Conservation (phyloP, 2,329 filamentous ascomycete species). For the Colletotrichum navitas region DNA sequence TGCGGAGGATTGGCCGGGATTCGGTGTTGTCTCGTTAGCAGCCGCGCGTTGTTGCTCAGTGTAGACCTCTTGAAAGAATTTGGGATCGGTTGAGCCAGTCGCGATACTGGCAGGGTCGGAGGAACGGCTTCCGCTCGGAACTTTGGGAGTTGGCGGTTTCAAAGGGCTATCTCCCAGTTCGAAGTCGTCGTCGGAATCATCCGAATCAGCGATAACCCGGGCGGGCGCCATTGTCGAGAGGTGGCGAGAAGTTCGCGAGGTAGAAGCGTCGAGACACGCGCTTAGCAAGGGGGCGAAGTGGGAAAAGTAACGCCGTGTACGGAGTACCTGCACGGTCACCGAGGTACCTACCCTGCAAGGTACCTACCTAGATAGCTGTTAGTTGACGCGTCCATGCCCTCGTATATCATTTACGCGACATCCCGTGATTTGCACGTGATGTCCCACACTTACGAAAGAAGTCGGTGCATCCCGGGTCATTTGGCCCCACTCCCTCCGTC, state of each 20-base stretch:
- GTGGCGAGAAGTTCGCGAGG: constrained; percentile 22
- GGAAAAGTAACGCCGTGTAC: constrained; percentile 6
- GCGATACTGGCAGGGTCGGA: constrained; percentile 47
- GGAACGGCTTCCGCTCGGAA: constrained; percentile 38
- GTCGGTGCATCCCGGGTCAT: too few relatives aligned
- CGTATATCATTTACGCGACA: not conserved
- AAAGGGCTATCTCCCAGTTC: constrained; percentile 20
- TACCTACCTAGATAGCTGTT: not conserved
- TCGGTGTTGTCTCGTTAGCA: not conserved
- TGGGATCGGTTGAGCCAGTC: constrained; percentile 61
- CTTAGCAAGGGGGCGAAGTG: constrained; percentile 20
- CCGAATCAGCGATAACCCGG: constrained; percentile 42
- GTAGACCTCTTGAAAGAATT: constrained; percentile 62
- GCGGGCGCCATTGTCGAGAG: constrained; percentile 36
- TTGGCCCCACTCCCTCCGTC: not conserved
- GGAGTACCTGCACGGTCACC: not conserved
- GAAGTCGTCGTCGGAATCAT: constrained; percentile 40
- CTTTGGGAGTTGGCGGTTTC: constrained; percentile 30
- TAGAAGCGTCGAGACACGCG: constrained; percentile 2
- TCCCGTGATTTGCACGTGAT: not conserved
- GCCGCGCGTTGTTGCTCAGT: constrained; percentile 58
- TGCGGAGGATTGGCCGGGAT: not conserved
- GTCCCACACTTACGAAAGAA: not conserved
- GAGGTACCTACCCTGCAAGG: not conserved
- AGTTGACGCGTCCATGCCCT: not conserved